Evolutionary conservation across 805 yeast genomes (phyloP), one percentile per base, ranked within the genome.

Genomic region (Pichia phayaonensis): DNA sequence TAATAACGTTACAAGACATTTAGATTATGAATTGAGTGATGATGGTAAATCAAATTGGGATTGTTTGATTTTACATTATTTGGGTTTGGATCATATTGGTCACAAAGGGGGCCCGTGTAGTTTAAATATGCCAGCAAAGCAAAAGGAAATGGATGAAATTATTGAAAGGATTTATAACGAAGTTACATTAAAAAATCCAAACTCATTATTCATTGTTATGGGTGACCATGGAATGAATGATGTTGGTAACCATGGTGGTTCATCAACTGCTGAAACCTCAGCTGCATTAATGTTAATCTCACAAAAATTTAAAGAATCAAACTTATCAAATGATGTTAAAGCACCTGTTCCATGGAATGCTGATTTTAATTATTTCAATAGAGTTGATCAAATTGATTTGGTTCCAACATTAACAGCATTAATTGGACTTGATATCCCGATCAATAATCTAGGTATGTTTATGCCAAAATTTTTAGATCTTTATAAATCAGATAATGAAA

Each of bases 171-270:
- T 92, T 0, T 87, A 79, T 60, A 49, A 62, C 18, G 50, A 58
- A 3, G 55, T 56, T 4, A 53, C 65, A 8, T 23, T 42, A 13
- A 61, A 67, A 1, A 61, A 71, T 18, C 63, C 72, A 2, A 62
- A 70, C 3, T 84, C 96, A 0, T 64, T 94, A 45, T 66, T 92
- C 22, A 77, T 90, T 6, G 77, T 90, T 0, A 69, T 86, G 72
- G 98, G 98, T 0, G 98, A 90, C 59, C 98, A 90, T 65, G 98
- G 97, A 4, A 90, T 90, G 97, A 90, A 90, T 61, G 95, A 90
- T 47, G 79, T 85, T 4, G 97, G 97, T 1, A 92, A 90, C 59
- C 98, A 94, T 64, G 99, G 99, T 8, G 99, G 98, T 1, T 87
- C 97, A 0, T 86, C 97, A 3, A 63, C 75, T 0, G 96, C 97